A percentile compares a stretch with the other conserved stretches of the same genome.
Conservation (phyloP, 1,284 basidiomycete species). For the Marasmius oreades region DNA sequence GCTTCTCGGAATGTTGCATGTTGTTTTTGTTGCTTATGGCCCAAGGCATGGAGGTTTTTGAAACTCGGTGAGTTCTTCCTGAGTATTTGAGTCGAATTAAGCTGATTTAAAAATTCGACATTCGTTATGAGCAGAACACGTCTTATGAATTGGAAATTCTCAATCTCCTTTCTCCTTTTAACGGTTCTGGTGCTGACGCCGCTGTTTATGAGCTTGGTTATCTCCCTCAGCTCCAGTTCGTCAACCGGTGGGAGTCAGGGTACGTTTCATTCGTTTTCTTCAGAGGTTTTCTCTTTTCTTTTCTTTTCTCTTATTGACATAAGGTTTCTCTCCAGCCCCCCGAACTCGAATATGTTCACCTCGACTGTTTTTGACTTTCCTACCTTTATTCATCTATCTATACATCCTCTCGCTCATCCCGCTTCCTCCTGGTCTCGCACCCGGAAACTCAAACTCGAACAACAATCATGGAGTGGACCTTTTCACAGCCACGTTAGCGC, state of each 20-base stretch:
- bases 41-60: constrained; percentile 54
- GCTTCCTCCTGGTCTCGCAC: constrained; percentile 37
- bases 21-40: constrained; percentile 65
- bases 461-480: constrained; percentile 33
- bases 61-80: constrained; percentile 50
- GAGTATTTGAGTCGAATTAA: no score
- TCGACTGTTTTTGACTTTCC: constrained; percentile 37
- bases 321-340: not conserved
- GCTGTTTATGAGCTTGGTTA: constrained; percentile 54
- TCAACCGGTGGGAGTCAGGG: not conserved
- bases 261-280: not conserved
- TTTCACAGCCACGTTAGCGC: constrained; percentile 45
- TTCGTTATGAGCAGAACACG: constrained; percentile 40
- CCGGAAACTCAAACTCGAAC: no score
- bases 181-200: constrained; percentile 62
- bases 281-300: no score
- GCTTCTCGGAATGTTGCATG: constrained; percentile 66
- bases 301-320: not conserved
- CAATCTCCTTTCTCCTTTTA: constrained; percentile 51
- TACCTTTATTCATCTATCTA: constrained; percentile 55
- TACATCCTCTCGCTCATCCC: constrained; percentile 63
- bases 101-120: not conserved
- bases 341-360: constrained; percentile 21
- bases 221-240: constrained; percentile 21
- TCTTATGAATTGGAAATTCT: constrained; percentile 59